Base-by-base conservation (phyloP, 306 rosid genomes). In the Hippophae tibetana region DNA sequence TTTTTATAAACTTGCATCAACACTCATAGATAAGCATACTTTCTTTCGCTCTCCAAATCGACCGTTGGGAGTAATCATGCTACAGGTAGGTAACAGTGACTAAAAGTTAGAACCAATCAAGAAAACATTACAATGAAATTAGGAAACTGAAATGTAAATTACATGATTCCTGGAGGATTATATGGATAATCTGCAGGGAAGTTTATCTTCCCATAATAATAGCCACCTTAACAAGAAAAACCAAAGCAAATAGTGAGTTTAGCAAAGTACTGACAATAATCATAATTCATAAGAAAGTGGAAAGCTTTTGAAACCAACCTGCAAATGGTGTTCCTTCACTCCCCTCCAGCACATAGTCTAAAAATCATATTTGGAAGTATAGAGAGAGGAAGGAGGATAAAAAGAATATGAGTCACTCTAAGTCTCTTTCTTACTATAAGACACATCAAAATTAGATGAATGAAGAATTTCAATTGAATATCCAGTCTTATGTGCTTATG, bases 131-230 rank as follows among this genome's bases (percentile, higher is more conserved):
- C 23, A 42, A 57, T 56, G 13, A 49, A 3, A 43, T 43, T 42
- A 25, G 62, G 68, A 52, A 47, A 27, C 10, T 27, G 7, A 49
- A 13, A 64, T 57, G 48, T 56, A 60, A 60, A 60, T 68, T 64
- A 88, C 99, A 88, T 92, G 65, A 92, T 92, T 75, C 99, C 99
- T 50, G 99, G 99, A 46, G 97, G 97, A 68, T 93, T 88, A 71
- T 78, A 93, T 13, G 99, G 97, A 71, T 93, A 93, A 62, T 84
- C 97, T 8, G 85, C 66, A 66, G 97, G 97, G 69, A 93, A 93
- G 72, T 80, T 93, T 74, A 93, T 93, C 73, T 88, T 93, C 62
- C 95, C 99, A 65, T 93, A 84, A 80, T 86, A 93, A 78, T 64
- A 86, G 69, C 97, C 99, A 73, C 95, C 99, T 93, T 49, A 58